phyloP scores from a whole-genome alignment of 2,329 filamentous ascomycete species.

The Orbilia quercus region DNA sequence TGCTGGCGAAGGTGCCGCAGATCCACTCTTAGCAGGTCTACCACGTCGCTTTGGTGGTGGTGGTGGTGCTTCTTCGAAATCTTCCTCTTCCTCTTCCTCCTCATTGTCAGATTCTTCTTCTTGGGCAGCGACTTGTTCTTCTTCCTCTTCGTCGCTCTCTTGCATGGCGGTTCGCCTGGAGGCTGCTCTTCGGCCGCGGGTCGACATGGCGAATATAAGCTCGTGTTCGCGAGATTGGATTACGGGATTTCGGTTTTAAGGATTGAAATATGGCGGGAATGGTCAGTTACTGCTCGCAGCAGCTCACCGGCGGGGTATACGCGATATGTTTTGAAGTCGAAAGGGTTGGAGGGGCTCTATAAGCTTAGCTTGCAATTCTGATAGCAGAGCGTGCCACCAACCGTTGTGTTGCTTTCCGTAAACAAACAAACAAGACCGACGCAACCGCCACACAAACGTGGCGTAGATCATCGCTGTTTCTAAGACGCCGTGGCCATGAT shows the following conservation, averaged over 20 bases:
- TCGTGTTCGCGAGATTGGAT: slow-evolving; percentile 5
- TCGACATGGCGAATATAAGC: slow-evolving; percentile 30
- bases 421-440: slow-evolving; percentile 39
- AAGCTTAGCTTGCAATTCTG: slow-evolving; percentile 41
- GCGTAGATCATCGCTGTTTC: slow-evolving; percentile 15
- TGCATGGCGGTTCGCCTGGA: slow-evolving; percentile 36
- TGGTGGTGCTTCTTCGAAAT: slow-evolving; percentile 33
- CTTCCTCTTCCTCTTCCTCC: slow-evolving; percentile 32
- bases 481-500: too few species aligned
- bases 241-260: slow-evolving; percentile 1
- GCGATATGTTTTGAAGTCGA: slow-evolving; percentile 23
- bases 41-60: slow-evolving; percentile 49
- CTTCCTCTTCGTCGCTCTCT: slow-evolving; percentile 41
- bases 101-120: slow-evolving; percentile 30
- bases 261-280: neutral
- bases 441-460: slow-evolving; percentile 27
- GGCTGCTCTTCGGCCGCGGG: slow-evolving; percentile 45
- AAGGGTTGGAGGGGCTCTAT: slow-evolving; percentile 24
- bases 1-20: slow-evolving; percentile 34
- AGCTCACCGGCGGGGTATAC: slow-evolving; percentile 28
- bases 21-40: slow-evolving; percentile 33
- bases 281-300: slow-evolving; percentile 6
- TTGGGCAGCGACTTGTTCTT: slow-evolving; percentile 18
- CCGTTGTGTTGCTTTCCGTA: slow-evolving; percentile 45
- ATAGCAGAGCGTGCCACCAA: slow-evolving; percentile 31